phyloP scores from a whole-genome alignment of 805 yeast genomes.

The Kazachstania africana region DNA sequence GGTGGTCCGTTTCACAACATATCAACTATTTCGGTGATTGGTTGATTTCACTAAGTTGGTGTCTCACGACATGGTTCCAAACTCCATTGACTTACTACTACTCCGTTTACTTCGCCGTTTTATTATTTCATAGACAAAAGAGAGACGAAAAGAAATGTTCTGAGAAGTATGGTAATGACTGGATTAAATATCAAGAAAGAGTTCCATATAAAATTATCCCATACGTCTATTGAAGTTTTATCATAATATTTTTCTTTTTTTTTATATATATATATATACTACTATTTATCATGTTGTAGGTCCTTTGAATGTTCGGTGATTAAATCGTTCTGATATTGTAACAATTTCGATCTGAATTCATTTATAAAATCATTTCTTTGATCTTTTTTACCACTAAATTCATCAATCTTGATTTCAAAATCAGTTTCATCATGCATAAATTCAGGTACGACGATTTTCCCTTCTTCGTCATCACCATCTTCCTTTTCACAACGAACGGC shows the following conservation, averaged over 20 bases:
- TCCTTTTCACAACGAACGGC: slow-evolving; percentile 7
- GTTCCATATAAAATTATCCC: slow-evolving; percentile 93
- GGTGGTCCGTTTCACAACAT: slow-evolving; percentile 94
- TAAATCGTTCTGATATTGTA: slow-evolving; percentile 52
- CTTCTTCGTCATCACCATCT: slow-evolving; percentile 26
- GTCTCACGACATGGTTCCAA: slow-evolving; percentile 73
- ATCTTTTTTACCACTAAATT: slow-evolving; percentile 24
- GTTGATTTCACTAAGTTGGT: slow-evolving; percentile 85
- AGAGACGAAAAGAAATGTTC: slow-evolving; percentile 90
- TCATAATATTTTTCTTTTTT: background rate
- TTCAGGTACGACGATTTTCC: slow-evolving; percentile 45
- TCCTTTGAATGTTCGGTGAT: slow-evolving; percentile 50
- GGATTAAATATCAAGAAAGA: slow-evolving; percentile 68
- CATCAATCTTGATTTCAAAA: slow-evolving; percentile 45
- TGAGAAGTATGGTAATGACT: slow-evolving; percentile 71
- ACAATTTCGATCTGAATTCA: slow-evolving; percentile 33
- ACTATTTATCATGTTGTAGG: slow-evolving; percentile 37
- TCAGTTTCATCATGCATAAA: slow-evolving; percentile 69
- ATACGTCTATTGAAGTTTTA: slow-evolving; percentile 46
- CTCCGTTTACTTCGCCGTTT: slow-evolving; percentile 66
- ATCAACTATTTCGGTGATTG: slow-evolving; percentile 94
- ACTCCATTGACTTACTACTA: slow-evolving; percentile 84
- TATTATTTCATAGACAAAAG: slow-evolving; percentile 76
- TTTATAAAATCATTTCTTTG: slow-evolving; percentile 44
- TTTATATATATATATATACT: slow-evolving; percentile 2